Conservation (phyloP, 345 rosid species). For the Boechera divaricarpa region DNA sequence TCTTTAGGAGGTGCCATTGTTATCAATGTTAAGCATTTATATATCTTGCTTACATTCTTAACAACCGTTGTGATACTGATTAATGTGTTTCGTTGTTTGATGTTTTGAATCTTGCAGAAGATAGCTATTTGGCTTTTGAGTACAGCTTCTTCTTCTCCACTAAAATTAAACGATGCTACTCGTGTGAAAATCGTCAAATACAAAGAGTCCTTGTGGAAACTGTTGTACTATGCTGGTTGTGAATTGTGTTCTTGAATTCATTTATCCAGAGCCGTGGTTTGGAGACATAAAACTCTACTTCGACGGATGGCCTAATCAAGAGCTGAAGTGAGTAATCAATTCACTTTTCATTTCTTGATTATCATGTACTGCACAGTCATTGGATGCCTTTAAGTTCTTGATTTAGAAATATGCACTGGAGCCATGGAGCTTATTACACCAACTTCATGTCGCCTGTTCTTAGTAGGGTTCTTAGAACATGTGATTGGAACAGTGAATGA, state of each 20-base stretch:
- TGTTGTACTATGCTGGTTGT: conserved; percentile 67
- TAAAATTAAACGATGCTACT: conserved; percentile 53
- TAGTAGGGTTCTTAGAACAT: not conserved
- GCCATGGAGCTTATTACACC: not conserved
- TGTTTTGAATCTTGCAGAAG: conserved; percentile 49
- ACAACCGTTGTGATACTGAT: not conserved
- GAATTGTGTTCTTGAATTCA: conserved; percentile 57
- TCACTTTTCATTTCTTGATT: not conserved
- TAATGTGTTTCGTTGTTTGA: conserved; percentile 24
- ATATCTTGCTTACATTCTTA: not conserved
- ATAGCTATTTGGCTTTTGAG: conserved; percentile 62
- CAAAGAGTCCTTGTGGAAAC: conserved; percentile 87
- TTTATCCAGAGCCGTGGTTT: conserved; percentile 65
- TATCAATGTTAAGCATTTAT: not conserved
- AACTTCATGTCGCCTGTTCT: not conserved
- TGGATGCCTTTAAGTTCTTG: not conserved
- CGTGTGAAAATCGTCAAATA: conserved; percentile 62
- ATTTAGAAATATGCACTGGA: not conserved
- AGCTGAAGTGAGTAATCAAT: conserved; percentile 61
- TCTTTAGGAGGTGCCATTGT: not conserved
- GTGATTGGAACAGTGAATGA: not conserved
- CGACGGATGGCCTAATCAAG: conserved; percentile 83
- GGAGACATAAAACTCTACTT: conserved; percentile 59
- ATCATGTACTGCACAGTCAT: not conserved
- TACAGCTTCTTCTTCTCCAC: conserved; percentile 44